These are phyloP conservation scores for Lindgomyces ingoldianus DNA, from an alignment of 495 filamentous ascomycete species.

Conservation along the genomic window DNA sequence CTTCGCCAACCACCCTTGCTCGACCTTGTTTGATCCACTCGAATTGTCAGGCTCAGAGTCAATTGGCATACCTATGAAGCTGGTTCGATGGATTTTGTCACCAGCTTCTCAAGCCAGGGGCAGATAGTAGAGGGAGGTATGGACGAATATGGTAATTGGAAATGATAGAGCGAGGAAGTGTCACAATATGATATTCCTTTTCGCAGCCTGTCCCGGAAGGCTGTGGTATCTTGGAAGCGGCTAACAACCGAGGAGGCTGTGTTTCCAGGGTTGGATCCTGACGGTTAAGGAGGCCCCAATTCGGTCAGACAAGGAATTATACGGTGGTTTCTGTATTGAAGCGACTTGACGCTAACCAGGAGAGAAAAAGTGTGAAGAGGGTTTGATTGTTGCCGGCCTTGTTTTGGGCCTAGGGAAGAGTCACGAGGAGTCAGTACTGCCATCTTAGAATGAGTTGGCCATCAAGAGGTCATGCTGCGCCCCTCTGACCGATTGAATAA, in stretches of 20 bases:
- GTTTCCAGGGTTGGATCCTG: neutral
- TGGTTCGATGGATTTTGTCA: conserved; percentile 2
- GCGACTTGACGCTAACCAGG: no score
- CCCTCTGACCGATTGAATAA: conserved; percentile 1
- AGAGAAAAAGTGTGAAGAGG: no score
- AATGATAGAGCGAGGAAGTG: neutral
- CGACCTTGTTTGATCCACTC: conserved; percentile 18
- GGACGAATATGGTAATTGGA: neutral
- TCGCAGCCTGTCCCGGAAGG: neutral
- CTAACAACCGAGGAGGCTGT: neutral
- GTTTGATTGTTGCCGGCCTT: conserved; percentile 20
- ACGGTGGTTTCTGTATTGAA: no score
- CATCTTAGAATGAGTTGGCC: neutral
- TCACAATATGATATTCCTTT: neutral
- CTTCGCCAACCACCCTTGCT: conserved; percentile 22
- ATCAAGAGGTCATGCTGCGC: conserved; percentile 14
- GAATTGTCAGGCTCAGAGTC: conserved; percentile 11
- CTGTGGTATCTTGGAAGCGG: neutral
- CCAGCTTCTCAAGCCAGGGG: conserved; percentile 9
- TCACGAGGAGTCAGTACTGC: conserved; percentile 3
- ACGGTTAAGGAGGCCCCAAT: no score
- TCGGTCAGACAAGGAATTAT: neutral
- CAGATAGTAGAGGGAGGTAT: neutral
- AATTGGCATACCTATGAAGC: conserved; percentile 20
- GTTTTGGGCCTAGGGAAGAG: conserved; percentile 11